These are phyloP conservation scores for Violaceomyces palustris DNA, from an alignment of 1,284 basidiomycete species.

Conservation along the genomic window DNA sequence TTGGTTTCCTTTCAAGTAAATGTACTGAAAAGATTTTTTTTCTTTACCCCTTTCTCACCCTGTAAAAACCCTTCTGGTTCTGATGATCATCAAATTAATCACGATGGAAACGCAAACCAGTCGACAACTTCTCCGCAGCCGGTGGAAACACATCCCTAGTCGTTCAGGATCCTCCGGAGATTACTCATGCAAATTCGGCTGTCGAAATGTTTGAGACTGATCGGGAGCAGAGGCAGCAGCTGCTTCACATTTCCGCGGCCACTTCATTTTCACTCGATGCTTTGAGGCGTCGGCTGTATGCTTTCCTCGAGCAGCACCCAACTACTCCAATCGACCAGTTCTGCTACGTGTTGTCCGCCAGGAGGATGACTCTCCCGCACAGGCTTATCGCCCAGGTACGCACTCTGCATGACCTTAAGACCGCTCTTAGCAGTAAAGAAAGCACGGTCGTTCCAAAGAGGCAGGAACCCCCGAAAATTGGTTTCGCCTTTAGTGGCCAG, in stretches of 20 bases:
- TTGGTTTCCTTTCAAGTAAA: no score
- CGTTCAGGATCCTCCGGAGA: conserved; percentile 3
- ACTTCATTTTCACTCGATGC: conserved; percentile 21
- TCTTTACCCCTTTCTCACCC: no score
- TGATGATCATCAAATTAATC: no score
- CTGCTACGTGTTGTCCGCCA: conserved; percentile 2
- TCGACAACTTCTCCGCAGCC: conserved; percentile 34
- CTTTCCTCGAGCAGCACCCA: no score
- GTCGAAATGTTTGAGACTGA: no score
- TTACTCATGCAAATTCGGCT: background rate
- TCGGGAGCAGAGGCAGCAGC: no score
- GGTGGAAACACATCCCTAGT: conserved; percentile 32
- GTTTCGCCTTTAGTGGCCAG: conserved; percentile 28
- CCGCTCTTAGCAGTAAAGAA: conserved; percentile 13
- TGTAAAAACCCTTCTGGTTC: no score
- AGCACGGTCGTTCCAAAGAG: no score
- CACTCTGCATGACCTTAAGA: conserved; percentile 6
- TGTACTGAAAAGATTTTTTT: no score
- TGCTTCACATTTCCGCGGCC: conserved; percentile 21
- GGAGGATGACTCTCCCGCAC: background rate
- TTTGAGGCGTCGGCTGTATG: conserved; percentile 11
- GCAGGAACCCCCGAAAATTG: conserved; percentile 8
- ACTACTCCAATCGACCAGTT: no score
- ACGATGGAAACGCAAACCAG: no score
- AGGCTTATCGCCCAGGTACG: conserved; percentile 11